A percentile compares a stretch with the other conserved stretches of the same genome.
These are phyloP conservation scores for Ananas comosus DNA, from an alignment of 176 grass and related monocot genomes.

Conservation along the genomic window DNA sequence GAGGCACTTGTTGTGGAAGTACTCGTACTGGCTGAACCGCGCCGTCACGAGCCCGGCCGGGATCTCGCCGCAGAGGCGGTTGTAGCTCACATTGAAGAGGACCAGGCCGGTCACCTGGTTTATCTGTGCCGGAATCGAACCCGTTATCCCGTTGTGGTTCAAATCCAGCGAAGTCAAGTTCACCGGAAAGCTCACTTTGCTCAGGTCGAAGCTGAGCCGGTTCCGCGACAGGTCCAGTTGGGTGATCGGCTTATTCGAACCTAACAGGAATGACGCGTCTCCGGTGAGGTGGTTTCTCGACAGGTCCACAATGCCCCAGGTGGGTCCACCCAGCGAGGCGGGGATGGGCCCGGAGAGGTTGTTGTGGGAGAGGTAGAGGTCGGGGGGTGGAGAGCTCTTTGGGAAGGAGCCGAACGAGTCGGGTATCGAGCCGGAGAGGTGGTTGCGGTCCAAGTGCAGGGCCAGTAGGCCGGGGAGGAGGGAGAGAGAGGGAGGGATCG, in stretches of 20 bases:
- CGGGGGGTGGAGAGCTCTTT: not conserved
- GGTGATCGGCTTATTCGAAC: constrained; percentile 7
- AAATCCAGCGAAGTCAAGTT: constrained; percentile 22
- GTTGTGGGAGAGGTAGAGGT: constrained; percentile 47
- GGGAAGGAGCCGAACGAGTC: constrained; percentile 11
- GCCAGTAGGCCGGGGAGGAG: constrained; percentile 3
- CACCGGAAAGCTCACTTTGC: constrained; percentile 28
- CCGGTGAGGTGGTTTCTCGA: constrained; percentile 51
- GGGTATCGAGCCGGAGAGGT: constrained; percentile 39
- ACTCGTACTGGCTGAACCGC: constrained; percentile 24
- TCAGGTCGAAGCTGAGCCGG: constrained; percentile 41
- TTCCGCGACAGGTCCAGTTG: constrained; percentile 61
- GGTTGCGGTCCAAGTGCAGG: constrained; percentile 58
- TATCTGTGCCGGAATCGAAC: constrained; percentile 45
- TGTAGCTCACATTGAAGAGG: constrained; percentile 68
- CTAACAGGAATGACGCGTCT: constrained; percentile 28
- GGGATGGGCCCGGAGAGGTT: constrained; percentile 50
- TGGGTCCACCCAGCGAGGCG: constrained; percentile 19
- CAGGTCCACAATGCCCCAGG: constrained; percentile 34
- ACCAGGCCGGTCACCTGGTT: constrained; percentile 9
- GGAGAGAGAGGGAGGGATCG: constrained; percentile 34
- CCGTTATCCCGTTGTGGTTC: constrained; percentile 55
- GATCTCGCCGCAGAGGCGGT: constrained; percentile 47
- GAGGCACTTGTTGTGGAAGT: constrained; percentile 46
- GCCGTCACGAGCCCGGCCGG: constrained; percentile 24